Conservation (phyloP, 441 rosid species). For the Flueggea neowawraea region DNA sequence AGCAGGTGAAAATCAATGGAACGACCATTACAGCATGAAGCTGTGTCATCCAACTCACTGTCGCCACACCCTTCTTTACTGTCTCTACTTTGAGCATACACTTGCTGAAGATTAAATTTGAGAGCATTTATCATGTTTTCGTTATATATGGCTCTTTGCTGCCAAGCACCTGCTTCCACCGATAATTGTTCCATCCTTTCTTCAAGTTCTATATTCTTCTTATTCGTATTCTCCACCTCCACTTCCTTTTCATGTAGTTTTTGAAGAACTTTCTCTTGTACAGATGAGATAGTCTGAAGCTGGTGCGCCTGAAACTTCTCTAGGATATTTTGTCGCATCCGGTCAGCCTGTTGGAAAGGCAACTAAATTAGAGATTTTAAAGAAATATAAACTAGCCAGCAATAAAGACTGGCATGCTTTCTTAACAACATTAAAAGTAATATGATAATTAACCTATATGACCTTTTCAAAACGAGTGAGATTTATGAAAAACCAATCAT, state of each 20-base stretch:
- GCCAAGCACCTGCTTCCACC: constrained; percentile 79
- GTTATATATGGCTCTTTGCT: constrained; percentile 61
- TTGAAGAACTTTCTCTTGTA: constrained; percentile 55
- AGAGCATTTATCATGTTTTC: constrained; percentile 73
- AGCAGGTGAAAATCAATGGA: constrained; percentile 54
- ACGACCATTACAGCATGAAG: constrained; percentile 78
- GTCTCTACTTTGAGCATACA: constrained; percentile 61
- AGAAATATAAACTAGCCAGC: neutral
- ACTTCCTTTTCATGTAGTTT: constrained; percentile 75
- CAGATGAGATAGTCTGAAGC: constrained; percentile 52
- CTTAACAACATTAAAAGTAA: too few relatives aligned
- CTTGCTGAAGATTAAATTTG: constrained; percentile 66
- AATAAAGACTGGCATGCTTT: too few relatives aligned
- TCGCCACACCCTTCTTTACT: constrained; percentile 95
- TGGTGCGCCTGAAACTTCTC: constrained; percentile 68
- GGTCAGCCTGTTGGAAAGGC: constrained; percentile 47
- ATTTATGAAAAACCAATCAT: too few relatives aligned
- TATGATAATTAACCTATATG: too few relatives aligned
- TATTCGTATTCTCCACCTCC: constrained; percentile 63
- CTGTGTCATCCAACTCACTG: constrained; percentile 89
- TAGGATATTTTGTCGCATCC: constrained; percentile 47
- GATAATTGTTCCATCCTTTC: constrained; percentile 63
- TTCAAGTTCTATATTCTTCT: constrained; percentile 82
- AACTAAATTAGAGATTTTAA: neutral
- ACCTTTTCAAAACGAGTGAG: too few relatives aligned